Base-by-base conservation (phyloP, 768 basidiomycete genomes). In the Termitomyces sp. region DNA sequence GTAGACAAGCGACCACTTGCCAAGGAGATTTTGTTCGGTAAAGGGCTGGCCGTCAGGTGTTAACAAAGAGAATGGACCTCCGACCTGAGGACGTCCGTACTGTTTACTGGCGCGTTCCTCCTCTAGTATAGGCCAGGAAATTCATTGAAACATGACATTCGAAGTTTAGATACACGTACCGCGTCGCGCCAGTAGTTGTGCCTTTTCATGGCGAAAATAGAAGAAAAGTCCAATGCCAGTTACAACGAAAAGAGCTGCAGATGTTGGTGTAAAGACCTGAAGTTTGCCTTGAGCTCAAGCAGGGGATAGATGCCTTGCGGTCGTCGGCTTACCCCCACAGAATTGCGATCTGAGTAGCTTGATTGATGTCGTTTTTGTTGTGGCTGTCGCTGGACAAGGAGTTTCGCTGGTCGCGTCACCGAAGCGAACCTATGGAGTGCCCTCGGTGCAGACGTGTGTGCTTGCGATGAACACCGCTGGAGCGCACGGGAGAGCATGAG, bases 131-230 rank as follows among this genome's bases (percentile, higher is more conserved):
- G 32, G 40, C 16, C 40, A 44, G 16, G 16, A 39, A 20, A 44
- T 49, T 18, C 51, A 55, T 42, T 62, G 28, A 46, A 36, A 57
- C 36, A 22, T 13, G 51, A 22, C 24, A 65, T 20, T n/a, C 11
- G 35, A 55, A 24, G 18, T n/a, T n/a, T 52, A 58, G 39, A 46
- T 5, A 42, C 8, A 75, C 85, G 58, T 63, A 94, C 94, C 86
- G 70, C 89, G 88, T 70, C 88, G 80, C 71, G 92, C 91, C 33
- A 84, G 77, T 28, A 96, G 72, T 65, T 89, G 84, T 44, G 79
- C 79, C 77, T 98, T 98, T 74, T 98, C 95, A 59, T 86, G 78
- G 56, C 86, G 83, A 76, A 99, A 98, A 77, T 98, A 98, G 66
- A 83, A 87, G 69, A 87, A 92, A 18, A 99, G 79, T 2, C 88